Percentiles rank a stretch among this genome's conserved stretches.
Evolutionary conservation across 2,329 filamentous ascomycete species (phyloP).

Genomic region (Fusarium sterilihyphosum): DNA sequence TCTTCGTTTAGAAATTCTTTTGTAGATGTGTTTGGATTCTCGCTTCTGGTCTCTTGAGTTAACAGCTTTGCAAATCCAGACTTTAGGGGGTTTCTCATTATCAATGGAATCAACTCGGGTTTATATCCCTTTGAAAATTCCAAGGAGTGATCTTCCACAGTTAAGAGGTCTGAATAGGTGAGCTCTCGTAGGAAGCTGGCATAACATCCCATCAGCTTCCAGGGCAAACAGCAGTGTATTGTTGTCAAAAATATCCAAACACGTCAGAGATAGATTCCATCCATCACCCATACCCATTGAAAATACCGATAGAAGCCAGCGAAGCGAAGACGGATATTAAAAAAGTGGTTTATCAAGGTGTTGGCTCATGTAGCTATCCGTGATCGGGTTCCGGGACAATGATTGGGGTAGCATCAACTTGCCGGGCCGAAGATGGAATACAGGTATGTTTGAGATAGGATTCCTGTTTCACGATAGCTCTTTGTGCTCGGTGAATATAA

Average conservation of each 20-base stretch:
- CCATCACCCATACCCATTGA: not conserved
- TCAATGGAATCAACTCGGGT: not conserved
- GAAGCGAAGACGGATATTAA: not conserved
- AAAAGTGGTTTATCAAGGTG: conserved; percentile 32
- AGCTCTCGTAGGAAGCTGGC: not conserved
- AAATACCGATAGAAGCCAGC: not conserved
- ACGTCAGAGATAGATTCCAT: not conserved
- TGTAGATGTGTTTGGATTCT: not conserved
- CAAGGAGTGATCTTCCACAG: conserved; percentile 12
- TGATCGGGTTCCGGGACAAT: conserved; percentile 5
- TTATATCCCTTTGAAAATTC: not conserved
- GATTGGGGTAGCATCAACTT: conserved; percentile 18
- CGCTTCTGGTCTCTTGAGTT: not conserved
- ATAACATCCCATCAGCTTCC: conserved; percentile 11
- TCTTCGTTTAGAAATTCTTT: not conserved
- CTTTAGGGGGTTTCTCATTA: not conserved
- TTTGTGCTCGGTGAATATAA: not conserved
- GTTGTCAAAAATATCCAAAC: not conserved
- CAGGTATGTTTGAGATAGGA: not conserved
- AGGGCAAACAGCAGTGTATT: conserved; percentile 19
- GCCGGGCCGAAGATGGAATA: conserved; percentile 25
- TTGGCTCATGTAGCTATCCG: conserved; percentile 23
- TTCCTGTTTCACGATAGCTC: conserved; percentile 2
- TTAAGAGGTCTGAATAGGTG: not conserved
- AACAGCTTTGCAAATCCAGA: not conserved